Evolutionary conservation across 305 asterid species (phyloP).

Genomic region (Fraxinus albicans): DNA sequence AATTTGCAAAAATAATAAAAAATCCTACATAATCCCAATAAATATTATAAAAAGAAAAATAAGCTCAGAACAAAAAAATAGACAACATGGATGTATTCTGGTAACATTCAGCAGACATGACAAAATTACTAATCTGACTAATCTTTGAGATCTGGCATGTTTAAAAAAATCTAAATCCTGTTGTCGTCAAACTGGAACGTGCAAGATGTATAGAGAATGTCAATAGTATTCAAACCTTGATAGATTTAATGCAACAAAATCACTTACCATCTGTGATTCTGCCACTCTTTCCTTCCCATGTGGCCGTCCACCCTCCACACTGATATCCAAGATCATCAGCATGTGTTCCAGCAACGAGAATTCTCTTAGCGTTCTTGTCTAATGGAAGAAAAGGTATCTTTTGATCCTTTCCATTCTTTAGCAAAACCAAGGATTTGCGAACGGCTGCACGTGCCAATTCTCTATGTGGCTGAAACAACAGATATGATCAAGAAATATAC

Average conservation of each 20-base stretch:
- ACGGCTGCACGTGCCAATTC: constrained; percentile 85
- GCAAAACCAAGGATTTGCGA: constrained; percentile 72
- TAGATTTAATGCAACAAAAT: not conserved
- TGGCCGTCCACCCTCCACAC: constrained; percentile 90
- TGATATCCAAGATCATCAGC: constrained; percentile 92
- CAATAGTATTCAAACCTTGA: not conserved
- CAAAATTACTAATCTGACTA: not conserved
- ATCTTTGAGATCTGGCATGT: not conserved
- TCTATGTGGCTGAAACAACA: constrained; percentile 55
- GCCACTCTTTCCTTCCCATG: constrained; percentile 82
- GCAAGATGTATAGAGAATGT: not conserved
- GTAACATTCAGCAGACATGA: not conserved
- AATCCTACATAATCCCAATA: not conserved
- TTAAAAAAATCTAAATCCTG: not conserved
- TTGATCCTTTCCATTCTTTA: constrained; percentile 79
- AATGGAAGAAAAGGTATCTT: constrained; percentile 74
- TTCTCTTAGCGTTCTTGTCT: constrained; percentile 55
- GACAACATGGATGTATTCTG: not conserved
- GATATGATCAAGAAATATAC: not conserved
- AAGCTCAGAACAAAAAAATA: not conserved
- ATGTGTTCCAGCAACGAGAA: constrained; percentile 76
- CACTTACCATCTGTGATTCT: constrained; percentile 63
- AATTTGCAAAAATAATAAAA: not conserved
- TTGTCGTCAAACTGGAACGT: not conserved
- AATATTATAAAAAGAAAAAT: not conserved